Conservation (phyloP, 176 grass and related monocot species). For the bread wheat (Triticum aestivum) region IWGSC_CS_RefSeq_v2.1 NC_057806.1:307910853-307911352, state of each 20-base stretch:
- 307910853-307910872: conserved; percentile 86
- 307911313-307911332: neutral
- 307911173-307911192: conserved; percentile 74
- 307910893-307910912: conserved; percentile 29
- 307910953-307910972: conserved; percentile 1
- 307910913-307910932: neutral
- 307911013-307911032: conserved; percentile 96
- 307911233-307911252: neutral
- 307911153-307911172: conserved; percentile 96
- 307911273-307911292: neutral
- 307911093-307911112: conserved; percentile 75
- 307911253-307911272: neutral
- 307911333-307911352: neutral
- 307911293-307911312: neutral
- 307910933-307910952: neutral
- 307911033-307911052: conserved; percentile 78
- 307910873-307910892: conserved; percentile 98
- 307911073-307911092: conserved; percentile 87
- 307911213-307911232: neutral
- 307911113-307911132: conserved; percentile 95
- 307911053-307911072: conserved; percentile 94
- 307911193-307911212: neutral
- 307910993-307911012: conserved; percentile 76
- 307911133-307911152: conserved; percentile 79
- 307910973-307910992: neutral